Percentiles rank a stretch among this genome's conserved stretches.
These are phyloP conservation scores for Trypanosoma grayi DNA, from an alignment of 208 protist species.

Conservation along the genomic window DNA sequence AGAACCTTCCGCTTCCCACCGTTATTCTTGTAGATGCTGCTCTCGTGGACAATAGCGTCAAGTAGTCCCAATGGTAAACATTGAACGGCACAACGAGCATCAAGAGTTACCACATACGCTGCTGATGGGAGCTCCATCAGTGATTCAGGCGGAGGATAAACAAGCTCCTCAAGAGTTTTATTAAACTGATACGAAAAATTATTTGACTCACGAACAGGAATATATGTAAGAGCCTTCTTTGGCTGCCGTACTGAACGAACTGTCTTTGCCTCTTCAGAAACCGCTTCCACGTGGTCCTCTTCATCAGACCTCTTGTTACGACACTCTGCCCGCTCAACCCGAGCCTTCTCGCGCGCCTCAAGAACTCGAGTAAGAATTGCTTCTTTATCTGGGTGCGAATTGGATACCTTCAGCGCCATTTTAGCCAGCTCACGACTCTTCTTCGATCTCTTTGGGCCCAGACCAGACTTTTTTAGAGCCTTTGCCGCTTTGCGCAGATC, in stretches of 20 bases:
- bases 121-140: constrained; percentile 65
- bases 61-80: constrained; percentile 77
- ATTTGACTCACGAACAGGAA: constrained; percentile 54
- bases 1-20: constrained; percentile 57
- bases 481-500: constrained; percentile 86
- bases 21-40: constrained; percentile 33
- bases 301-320: constrained; percentile 10
- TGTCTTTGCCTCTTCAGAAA: constrained; percentile 9
- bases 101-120: constrained; percentile 77
- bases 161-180: constrained; percentile 57
- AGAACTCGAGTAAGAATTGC: constrained; percentile 74
- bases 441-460: constrained; percentile 72
- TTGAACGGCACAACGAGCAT: constrained; percentile 80
- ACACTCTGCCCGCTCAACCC: constrained; percentile 39
- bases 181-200: constrained; percentile 78
- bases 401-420: constrained; percentile 80
- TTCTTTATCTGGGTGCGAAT: constrained; percentile 85
- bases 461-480: constrained; percentile 68
- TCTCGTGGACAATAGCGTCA: constrained; percentile 72
- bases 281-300: constrained; percentile 3
- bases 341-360: constrained; percentile 61
- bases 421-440: constrained; percentile 72
- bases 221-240: constrained; percentile 60
- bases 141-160: constrained; percentile 46
- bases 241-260: constrained; percentile 4